Conservation (phyloP, 73 alveolate genomes). For the Tetrahymena malaccensis region DNA sequence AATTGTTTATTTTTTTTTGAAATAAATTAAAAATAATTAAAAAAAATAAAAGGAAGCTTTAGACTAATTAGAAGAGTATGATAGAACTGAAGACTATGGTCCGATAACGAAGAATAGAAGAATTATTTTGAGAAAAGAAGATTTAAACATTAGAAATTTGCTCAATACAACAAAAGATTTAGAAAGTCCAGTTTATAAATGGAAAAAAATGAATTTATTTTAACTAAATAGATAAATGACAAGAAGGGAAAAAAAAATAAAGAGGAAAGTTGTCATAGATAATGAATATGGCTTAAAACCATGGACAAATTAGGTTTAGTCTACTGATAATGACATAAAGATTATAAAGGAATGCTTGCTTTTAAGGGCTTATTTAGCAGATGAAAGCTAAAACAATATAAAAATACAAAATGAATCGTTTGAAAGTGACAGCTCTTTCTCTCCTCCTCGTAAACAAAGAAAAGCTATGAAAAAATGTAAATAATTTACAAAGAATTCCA, state of each 20-base stretch:
- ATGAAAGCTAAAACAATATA: not conserved
- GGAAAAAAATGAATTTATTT: not conserved
- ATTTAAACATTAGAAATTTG: not conserved
- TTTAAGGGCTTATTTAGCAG: not conserved
- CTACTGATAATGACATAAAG: not conserved
- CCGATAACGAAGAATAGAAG: not conserved
- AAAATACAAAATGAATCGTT: not conserved
- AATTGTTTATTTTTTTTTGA: no score
- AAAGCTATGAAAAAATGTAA: not conserved
- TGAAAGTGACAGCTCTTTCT: not conserved
- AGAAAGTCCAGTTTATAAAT: not conserved
- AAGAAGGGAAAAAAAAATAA: not conserved
- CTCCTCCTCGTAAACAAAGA: not conserved
- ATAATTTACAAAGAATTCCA: not conserved
- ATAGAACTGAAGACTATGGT: not conserved
- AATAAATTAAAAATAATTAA: no score
- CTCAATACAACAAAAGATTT: not conserved
- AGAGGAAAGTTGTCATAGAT: not conserved
- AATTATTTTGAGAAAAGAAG: not conserved
- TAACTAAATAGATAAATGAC: not conserved
- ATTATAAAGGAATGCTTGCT: not conserved
- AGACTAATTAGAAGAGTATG: not conserved
- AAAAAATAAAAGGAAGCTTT: not conserved
- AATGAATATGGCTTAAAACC: not conserved
- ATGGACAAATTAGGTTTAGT: not conserved